Percentiles rank a stretch among this genome's conserved stretches.
phyloP scores from a whole-genome alignment of 2,329 filamentous ascomycete species.

The Venturiaceae sp. region DNA sequence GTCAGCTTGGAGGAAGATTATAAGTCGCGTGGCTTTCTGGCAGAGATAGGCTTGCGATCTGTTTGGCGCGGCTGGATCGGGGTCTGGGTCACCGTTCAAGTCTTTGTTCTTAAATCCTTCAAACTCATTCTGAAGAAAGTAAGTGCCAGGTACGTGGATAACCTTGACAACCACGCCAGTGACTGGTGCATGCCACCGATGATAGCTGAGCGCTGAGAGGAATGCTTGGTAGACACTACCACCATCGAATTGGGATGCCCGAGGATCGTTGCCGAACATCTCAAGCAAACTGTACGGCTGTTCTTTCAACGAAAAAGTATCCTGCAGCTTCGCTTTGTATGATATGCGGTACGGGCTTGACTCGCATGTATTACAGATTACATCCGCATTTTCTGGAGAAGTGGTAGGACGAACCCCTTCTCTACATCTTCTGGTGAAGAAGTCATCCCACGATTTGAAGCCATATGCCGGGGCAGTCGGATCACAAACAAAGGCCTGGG shows the following conservation, averaged over 20 bases:
- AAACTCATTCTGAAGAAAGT: background rate
- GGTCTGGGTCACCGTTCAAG: background rate
- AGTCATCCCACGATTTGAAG: background rate
- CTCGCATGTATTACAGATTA: background rate
- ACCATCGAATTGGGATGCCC: background rate
- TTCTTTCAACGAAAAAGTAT: background rate
- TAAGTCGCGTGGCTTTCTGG: background rate
- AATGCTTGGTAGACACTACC: background rate
- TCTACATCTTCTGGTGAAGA: background rate
- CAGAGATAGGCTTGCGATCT: background rate
- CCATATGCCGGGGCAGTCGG: background rate
- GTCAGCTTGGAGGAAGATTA: background rate
- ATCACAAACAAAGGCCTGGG: background rate
- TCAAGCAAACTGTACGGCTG: background rate
- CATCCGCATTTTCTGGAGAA: background rate
- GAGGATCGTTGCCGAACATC: background rate
- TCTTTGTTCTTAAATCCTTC: background rate
- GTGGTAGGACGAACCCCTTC: background rate
- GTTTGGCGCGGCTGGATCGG: background rate
- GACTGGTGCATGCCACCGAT: background rate
- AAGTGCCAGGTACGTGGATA: background rate
- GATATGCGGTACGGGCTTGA: background rate
- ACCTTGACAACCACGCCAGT: background rate
- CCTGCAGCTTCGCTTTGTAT: background rate
- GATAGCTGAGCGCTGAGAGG: background rate